Conservation (phyloP, 495 filamentous ascomycete genomes). For the Tuber borchii region DNA sequence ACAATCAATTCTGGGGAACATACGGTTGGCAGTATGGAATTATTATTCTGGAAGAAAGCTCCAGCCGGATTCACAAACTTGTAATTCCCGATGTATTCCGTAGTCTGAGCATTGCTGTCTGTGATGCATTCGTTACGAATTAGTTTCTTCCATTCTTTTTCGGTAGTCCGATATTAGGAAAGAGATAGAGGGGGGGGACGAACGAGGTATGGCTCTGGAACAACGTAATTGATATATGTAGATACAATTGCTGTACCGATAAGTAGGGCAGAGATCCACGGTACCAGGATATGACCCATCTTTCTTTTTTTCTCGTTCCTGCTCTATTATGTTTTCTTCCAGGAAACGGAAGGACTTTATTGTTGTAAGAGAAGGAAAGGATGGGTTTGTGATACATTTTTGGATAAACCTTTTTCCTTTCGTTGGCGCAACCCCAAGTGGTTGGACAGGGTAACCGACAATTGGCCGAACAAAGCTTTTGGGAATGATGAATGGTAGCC, state of each 20-base stretch:
- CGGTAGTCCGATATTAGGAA: background rate
- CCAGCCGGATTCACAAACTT: constrained; percentile 84
- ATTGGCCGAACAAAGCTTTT: background rate
- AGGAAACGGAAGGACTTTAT: background rate
- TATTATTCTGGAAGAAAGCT: constrained; percentile 99
- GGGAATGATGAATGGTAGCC: background rate
- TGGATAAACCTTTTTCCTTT: background rate
- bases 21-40: constrained; percentile 75
- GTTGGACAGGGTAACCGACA: constrained; percentile 2
- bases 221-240: constrained; percentile 40
- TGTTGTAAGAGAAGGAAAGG: background rate
- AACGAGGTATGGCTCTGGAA: constrained; percentile 78
- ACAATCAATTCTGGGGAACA: background rate
- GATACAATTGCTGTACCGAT: constrained; percentile 17
- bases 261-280: constrained; percentile 23
- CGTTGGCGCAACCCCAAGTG: background rate
- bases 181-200: constrained; percentile 23
- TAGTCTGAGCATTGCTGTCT: constrained; percentile 67
- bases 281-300: constrained; percentile 15
- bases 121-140: constrained; percentile 61
- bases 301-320: background rate
- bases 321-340: background rate
- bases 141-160: constrained; percentile 6
- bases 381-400: background rate
- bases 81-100: constrained; percentile 81